Evolutionary conservation across 2,329 filamentous ascomycete genomes (phyloP).

Genomic region (Cytospora piceicola): DNA sequence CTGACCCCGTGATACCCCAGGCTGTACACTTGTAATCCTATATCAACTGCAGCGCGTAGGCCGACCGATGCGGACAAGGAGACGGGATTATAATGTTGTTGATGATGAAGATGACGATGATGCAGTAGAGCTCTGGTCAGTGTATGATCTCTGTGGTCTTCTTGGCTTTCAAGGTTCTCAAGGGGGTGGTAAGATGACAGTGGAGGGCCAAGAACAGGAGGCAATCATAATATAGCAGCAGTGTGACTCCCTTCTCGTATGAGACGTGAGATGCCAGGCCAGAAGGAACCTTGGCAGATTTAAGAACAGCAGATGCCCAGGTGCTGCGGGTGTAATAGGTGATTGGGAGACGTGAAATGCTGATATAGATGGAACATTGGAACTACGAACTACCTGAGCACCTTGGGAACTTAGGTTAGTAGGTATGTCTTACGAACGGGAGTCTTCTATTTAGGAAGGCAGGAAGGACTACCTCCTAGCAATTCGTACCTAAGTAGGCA

Average conservation of each 20-base stretch:
- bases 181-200: background rate
- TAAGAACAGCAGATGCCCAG: background rate
- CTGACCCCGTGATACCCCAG: background rate
- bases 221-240: background rate
- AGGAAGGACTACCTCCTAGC: no score
- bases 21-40: background rate
- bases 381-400: background rate
- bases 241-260: conserved; percentile 7
- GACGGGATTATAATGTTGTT: background rate
- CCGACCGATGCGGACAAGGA: background rate
- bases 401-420: no score
- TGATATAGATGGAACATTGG: background rate
- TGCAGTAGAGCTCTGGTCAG: background rate
- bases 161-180: background rate
- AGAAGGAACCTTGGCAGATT: no score
- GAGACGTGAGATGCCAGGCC: background rate
- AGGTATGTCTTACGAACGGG: background rate
- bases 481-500: no score
- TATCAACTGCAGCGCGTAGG: background rate
- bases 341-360: conserved; percentile 7
- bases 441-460: background rate
- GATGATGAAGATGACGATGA: background rate
- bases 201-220: background rate
- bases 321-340: conserved; percentile 8
- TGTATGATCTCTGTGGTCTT: background rate